Evolutionary conservation across 148 eudicot species (phyloP), one percentile per base, ranked within the genome.

Genomic region (Rhododendron williamsianum): DNA sequence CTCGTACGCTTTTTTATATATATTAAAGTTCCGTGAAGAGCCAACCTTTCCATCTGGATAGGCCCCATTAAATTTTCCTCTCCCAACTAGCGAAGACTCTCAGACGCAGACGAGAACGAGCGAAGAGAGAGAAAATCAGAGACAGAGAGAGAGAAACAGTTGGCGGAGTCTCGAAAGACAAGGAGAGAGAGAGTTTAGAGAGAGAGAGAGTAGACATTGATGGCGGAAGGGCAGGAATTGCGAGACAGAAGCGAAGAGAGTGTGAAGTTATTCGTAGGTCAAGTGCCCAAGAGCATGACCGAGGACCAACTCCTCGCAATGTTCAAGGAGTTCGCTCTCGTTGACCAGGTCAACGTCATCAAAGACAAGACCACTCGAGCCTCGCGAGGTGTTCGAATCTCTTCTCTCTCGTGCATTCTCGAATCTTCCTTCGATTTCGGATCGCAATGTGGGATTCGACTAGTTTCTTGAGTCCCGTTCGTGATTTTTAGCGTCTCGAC

Each of bases 241-340:
- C 83, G 86, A 27, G 85, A 83, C 76, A 91, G 90, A 69, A 86
- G 92, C 81, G 99, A 91, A 58, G 98, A 94, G 56, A 94, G 96
- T 89, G 99, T 97, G 89, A 97, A 97, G 91, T 89, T 95, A 85
- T 97, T 97, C 89, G 99, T 97, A 33, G 99, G 99, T 65, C 99
- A 97, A 93, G 94, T 95, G 2, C 99, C 99, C 10, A 97, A 97
- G 91, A 93, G 92, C 73, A 92, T 94, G 94, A 92, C 93, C 1
- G 99, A 97, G 84, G 82, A 86, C 23, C 92, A 97, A 82, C 93
- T 97, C 6, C 81, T 91, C 8, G 87, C 90, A 56, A n/a, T 95
- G 87, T 97, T 97, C 90, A 58, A 89, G 48, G 98, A 95, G 81
- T 91, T 92, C 18, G 93, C 98, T 46, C 23, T 87, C 16, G 98